Base-by-base conservation (phyloP, 1,284 basidiomycete species). In the Ustilago crameri region DNA sequence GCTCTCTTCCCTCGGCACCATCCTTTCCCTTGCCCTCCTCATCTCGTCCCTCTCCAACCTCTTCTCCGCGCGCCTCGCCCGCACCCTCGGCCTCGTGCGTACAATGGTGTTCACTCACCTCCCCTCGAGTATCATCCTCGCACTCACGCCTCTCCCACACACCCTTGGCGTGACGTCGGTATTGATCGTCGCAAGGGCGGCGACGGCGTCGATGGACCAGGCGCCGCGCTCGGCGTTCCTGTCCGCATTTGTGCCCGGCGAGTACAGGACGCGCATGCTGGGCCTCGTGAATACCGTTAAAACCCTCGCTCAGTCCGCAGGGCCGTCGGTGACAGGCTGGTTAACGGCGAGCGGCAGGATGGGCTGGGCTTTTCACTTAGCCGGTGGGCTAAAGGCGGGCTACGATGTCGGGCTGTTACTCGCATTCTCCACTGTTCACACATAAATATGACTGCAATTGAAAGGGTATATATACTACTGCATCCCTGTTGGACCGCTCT, bases 51-150 rank as follows among this genome's bases (percentile, higher is more conserved):
- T 40, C 17, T 57, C 61, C n/a, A 64, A 64, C 30, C 61, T 64
- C 34, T 64, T 64, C 41, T 57, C 61, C 3, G 61, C 61, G 1
- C 54, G 60, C 17, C 41, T 57, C 3, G 61, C 54, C 22, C 48
- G 52, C 1, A 34, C 30, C 2, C 45, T 64, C 22, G 61, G 61
- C 7, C 34, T 64, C 14, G 54, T 64, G 3, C 40, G 20, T 0
- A 64, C 61, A 0, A 64, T 64, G 61, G 51, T 53, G 5, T 26
- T 64, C 22, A 64, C 61, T 20, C 61, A 64, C 35, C 50, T 64
- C 3, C 54, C 61, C 0, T 51, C 61, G 20, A 57, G 40, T 41
- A 37, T 64, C 41, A 35, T 57, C 14, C 46, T 53, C 5, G 46
- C 50, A 0, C 27, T 64, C 23, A 64, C 41, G 2, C 54, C 61